Evolutionary conservation across 352 stramenopile species (phyloP).

Genomic region (Stramenopiles sp.): DNA sequence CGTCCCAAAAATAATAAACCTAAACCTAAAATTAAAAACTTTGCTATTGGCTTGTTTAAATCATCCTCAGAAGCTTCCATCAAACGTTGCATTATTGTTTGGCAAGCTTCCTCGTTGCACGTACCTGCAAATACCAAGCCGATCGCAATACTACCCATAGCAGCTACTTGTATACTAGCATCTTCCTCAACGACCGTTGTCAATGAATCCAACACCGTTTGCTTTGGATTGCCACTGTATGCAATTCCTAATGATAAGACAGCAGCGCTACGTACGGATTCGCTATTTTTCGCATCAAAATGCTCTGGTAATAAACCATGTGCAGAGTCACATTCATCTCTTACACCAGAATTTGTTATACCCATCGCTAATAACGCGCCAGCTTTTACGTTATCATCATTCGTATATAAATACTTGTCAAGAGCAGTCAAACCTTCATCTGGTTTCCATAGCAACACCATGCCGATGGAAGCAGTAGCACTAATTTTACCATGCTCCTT

Average conservation of each 20-base stretch:
- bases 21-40: conserved; percentile 88
- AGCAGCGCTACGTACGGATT: conserved; percentile 73
- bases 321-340: conserved; percentile 89
- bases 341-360: conserved; percentile 56
- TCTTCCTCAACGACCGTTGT: conserved; percentile 58
- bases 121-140: conserved; percentile 95
- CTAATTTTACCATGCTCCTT: conserved; percentile 99
- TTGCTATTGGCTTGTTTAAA: conserved; percentile 79
- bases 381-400: conserved; percentile 92
- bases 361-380: conserved; percentile 89
- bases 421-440: conserved; percentile 96
- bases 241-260: conserved; percentile 89
- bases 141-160: conserved; percentile 77
- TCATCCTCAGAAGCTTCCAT: conserved; percentile 95
- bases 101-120: conserved; percentile 87
- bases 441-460: conserved; percentile 98
- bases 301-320: conserved; percentile 89
- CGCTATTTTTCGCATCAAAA: conserved; percentile 70
- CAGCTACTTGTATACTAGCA: conserved; percentile 29
- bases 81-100: conserved; percentile 81
- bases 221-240: conserved; percentile 81
- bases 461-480: conserved; percentile 83
- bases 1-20: conserved; percentile 89
- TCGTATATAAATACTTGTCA: conserved; percentile 97
- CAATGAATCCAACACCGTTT: conserved; percentile 90